A percentile compares a stretch with the other conserved stretches of the same genome.
Evolutionary conservation across 768 basidiomycete genomes (phyloP).

Genomic region (Lentinula edodes): DNA sequence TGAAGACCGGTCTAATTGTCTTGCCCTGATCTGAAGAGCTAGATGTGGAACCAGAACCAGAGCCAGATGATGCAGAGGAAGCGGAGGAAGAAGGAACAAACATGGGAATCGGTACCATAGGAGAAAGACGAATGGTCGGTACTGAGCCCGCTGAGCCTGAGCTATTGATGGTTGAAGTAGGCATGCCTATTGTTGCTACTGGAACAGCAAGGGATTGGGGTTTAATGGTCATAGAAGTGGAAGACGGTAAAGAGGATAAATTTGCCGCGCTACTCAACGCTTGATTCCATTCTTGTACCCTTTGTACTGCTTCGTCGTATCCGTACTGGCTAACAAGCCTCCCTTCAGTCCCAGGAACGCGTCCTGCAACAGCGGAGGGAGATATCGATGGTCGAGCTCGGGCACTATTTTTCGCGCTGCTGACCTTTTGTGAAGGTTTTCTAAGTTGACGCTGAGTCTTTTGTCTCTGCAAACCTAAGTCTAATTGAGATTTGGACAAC

Average conservation of each 20-base stretch:
- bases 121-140: not conserved
- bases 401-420: not conserved
- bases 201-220: not conserved
- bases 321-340: slow-evolving; percentile 71
- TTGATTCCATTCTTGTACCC: slow-evolving; percentile 99
- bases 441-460: not conserved
- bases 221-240: not conserved
- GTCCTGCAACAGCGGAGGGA: not conserved
- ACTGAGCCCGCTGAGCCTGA: not conserved
- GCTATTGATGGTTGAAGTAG: not conserved
- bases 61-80: slow-evolving; percentile 1
- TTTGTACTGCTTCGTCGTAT: slow-evolving; percentile 89
- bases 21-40: not conserved
- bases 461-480: not conserved
- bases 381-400: not conserved
- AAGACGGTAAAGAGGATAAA: not conserved
- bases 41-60: not conserved
- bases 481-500: not conserved
- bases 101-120: not conserved
- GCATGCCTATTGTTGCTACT: not conserved
- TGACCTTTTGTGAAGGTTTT: not conserved
- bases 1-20: slow-evolving; percentile 2
- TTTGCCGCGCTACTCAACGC: slow-evolving; percentile 40
- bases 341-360: slow-evolving; percentile 13
- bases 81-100: not conserved